phyloP scores from a whole-genome alignment of 1,284 basidiomycete species.

The Tausonia pullulans region DNA sequence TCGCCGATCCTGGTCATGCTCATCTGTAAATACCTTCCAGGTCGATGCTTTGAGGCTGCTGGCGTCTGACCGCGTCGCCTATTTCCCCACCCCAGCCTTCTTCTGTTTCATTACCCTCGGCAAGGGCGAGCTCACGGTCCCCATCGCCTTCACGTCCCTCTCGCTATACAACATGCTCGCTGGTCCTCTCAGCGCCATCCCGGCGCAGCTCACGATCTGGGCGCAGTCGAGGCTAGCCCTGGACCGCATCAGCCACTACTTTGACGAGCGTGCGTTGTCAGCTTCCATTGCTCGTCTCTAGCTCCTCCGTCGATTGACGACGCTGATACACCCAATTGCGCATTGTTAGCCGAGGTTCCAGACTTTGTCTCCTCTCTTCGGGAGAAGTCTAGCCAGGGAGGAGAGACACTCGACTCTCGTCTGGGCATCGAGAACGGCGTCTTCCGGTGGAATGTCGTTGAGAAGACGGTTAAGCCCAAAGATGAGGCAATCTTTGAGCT shows the following conservation, averaged over 20 bases:
- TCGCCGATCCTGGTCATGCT: constrained; percentile 24
- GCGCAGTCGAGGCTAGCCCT: constrained; percentile 31
- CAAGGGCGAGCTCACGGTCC: constrained; percentile 34
- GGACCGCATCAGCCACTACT: constrained; percentile 20
- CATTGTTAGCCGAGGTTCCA: constrained; percentile 26
- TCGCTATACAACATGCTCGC: constrained; percentile 41
- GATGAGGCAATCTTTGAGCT: constrained; percentile 51
- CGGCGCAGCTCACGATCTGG: constrained; percentile 31
- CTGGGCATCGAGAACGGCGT: constrained; percentile 26
- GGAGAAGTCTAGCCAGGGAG: constrained; percentile 4
- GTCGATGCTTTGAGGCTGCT: constrained; percentile 1
- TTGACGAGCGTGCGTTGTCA: not conserved
- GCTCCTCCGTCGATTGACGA: not conserved
- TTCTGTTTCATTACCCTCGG: constrained; percentile 34
- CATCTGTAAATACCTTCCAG: not conserved
- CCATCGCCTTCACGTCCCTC: constrained; percentile 36
- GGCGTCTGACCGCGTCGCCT: constrained; percentile 24
- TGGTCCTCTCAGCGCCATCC: constrained; percentile 76
- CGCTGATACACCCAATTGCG: too few species aligned
- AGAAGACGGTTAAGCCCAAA: constrained; percentile 24
- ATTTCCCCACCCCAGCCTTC: constrained; percentile 31
- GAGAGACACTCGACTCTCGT: constrained; percentile 31
- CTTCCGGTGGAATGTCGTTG: constrained; percentile 20
- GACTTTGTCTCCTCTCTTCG: constrained; percentile 40
- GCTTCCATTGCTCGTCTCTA: not conserved